Base-by-base conservation (phyloP, 331 rosid genomes). In the Phaseolus coccineus region DNA sequence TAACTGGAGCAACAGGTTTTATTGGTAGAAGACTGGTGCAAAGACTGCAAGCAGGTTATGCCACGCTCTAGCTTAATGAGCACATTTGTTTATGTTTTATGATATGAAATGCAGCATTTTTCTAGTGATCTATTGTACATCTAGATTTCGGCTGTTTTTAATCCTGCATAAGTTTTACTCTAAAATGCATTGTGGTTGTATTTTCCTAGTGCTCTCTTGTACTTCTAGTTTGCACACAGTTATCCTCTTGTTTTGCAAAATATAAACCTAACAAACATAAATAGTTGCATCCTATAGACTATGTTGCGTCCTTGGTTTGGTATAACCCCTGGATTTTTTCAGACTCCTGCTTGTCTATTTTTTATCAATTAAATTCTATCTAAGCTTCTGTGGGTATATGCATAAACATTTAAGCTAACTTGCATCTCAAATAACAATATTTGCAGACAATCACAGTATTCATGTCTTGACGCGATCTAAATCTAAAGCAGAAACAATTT, bases 1-100 rank as follows among this genome's bases (percentile, higher is more conserved):
- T 96, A 73, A 96, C 99, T 66, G 98, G 99, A 85, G 99, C 98
- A 47, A 96, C 99, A 8, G 99, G 99, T 57, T 96, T 93, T 84
- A 87, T 96, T 14, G 98, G 99, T 80, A 88, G 76, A 88, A 89
- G 93, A 82, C 83, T 96, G 89, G 99, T 96, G 84, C 97, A 90
- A 81, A 87, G 91, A 89, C 90, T 96, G 44, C 88, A 85, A 25
- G 88, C 96, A 89, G 99, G 99, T 96, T 64, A 85, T 77, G n/a
- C 67, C 39, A 44, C 81, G 28, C 86, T 55, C 69, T 69, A 39
- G 56, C 64, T 68, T 64, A 24, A 31, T 46, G 5, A 22, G 13
- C n/a, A 50, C 4, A 30, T 81, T 44, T 33, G 7, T 13, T 19
- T 22, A 62, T 70, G 80, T 42, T 40, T 70, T 25, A 12, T 27